Evolutionary conservation across 257 asterid genomes (phyloP).

Genomic region (Verbena officinalis): DNA sequence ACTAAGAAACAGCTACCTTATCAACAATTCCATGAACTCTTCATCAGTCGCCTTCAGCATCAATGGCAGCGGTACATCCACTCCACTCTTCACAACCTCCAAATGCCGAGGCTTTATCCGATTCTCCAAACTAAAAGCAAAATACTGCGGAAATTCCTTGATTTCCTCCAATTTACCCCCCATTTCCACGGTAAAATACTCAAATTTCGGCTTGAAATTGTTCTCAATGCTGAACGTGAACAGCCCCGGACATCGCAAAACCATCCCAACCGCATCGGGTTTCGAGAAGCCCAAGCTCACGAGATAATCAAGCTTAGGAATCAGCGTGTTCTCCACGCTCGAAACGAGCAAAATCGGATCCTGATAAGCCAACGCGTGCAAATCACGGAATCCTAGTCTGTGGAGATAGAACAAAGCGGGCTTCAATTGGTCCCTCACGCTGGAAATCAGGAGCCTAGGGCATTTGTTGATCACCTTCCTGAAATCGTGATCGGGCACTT

Average conservation of each 20-base stretch:
- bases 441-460: constrained; percentile 64
- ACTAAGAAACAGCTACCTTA: constrained; percentile 18
- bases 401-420: constrained; percentile 84
- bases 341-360: constrained; percentile 81
- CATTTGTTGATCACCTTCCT: constrained; percentile 77
- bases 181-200: constrained; percentile 63
- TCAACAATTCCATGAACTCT: constrained; percentile 58
- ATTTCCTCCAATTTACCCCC: constrained; percentile 60
- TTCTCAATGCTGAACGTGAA: constrained; percentile 82
- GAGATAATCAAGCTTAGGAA: constrained; percentile 67
- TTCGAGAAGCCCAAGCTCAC: constrained; percentile 59
- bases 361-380: constrained; percentile 60
- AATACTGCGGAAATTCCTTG: constrained; percentile 82
- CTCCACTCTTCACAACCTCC: constrained; percentile 54
- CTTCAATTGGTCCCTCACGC: constrained; percentile 71
- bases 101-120: constrained; percentile 71
- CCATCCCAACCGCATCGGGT: constrained; percentile 67
- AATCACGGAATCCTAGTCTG: constrained; percentile 65
- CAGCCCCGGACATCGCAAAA: constrained; percentile 75
- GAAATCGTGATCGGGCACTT: constrained; percentile 61
- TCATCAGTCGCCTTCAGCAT: constrained; percentile 75
- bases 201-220: constrained; percentile 80
- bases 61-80: constrained; percentile 55
- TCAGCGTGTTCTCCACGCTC: constrained; percentile 78
- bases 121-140: constrained; percentile 83